These are phyloP conservation scores for Microcera coccophila DNA, from an alignment of 2,329 filamentous ascomycete genomes.

Conservation along the genomic window DNA sequence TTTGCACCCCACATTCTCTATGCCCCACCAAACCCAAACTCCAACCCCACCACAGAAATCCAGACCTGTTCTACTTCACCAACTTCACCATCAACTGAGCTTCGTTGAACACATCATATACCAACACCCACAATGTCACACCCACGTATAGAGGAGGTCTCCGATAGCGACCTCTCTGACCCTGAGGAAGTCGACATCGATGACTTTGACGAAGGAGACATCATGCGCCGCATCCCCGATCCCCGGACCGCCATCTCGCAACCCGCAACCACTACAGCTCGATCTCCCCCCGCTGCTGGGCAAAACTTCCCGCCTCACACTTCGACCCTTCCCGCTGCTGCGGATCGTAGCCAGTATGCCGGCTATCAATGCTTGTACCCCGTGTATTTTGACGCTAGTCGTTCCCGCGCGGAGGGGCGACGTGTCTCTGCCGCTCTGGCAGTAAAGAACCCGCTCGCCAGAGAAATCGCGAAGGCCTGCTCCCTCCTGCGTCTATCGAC, in stretches of 20 bases:
- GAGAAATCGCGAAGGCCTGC: conserved; percentile 85
- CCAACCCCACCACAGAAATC: conserved; percentile 14
- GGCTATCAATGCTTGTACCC: conserved; percentile 89
- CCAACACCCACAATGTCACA: conserved; percentile 62
- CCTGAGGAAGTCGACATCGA: conserved; percentile 82
- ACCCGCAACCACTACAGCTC: conserved; percentile 19
- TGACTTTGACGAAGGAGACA: conserved; percentile 57
- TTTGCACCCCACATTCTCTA: neutral
- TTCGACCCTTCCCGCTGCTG: conserved; percentile 30
- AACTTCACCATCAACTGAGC: conserved; percentile 4
- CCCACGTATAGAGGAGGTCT: conserved; percentile 88
- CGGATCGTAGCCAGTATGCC: conserved; percentile 59
- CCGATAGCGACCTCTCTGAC: conserved; percentile 76
- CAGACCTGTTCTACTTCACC: conserved; percentile 12
- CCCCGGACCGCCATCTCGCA: conserved; percentile 33
- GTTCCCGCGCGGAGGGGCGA: conserved; percentile 73
- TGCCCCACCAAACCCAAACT: conserved; percentile 15
- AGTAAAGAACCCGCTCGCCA: conserved; percentile 79
- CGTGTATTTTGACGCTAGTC: conserved; percentile 82
- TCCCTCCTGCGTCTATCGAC: conserved; percentile 65
- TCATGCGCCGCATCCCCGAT: conserved; percentile 44
- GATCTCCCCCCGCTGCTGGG: conserved; percentile 24
- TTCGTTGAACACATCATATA: neutral
- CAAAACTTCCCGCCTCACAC: conserved; percentile 25
- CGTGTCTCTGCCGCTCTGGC: conserved; percentile 70